Percentiles rank a stretch among this genome's conserved stretches.
Conservation (phyloP, 768 basidiomycete species). For the Coprinopsis cinerea region DNA sequence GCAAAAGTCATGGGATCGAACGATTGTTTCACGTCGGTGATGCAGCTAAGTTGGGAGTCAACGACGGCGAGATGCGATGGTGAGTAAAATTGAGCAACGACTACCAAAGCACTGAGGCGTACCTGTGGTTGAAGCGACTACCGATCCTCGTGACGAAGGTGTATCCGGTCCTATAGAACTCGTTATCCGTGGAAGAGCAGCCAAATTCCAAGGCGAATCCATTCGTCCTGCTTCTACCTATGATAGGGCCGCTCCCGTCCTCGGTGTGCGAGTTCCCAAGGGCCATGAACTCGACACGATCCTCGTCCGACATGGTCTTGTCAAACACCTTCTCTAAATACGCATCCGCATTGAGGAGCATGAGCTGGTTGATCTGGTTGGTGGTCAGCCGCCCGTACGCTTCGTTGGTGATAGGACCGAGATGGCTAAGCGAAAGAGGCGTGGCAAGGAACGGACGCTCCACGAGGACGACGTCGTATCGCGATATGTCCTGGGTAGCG, state of each 20-base stretch:
- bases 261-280: constrained; percentile 22
- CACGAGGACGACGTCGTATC: too few species aligned
- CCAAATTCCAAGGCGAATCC: constrained; percentile 7
- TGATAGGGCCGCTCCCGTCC: constrained; percentile 27
- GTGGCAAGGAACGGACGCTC: too few species aligned
- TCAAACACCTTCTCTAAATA: background rate
- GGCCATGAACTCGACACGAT: constrained; percentile 18
- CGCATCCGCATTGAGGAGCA: background rate
- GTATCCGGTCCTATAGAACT: background rate
- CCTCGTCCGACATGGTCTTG: constrained; percentile 18
- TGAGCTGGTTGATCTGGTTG: too few species aligned
- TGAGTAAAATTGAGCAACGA: background rate
- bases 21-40: background rate
- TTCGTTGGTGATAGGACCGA: too few species aligned
- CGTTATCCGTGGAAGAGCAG: background rate
- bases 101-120: too few species aligned
- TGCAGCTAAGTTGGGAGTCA: background rate
- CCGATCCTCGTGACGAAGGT: background rate
- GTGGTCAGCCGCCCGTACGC: too few species aligned
- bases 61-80: background rate
- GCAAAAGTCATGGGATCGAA: background rate
- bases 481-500: too few species aligned
- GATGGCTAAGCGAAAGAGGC: too few species aligned
- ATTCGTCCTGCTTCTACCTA: constrained; percentile 25
- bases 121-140: background rate